A percentile compares a stretch with the other conserved stretches of the same genome.
Evolutionary conservation across 805 yeast genomes (phyloP).

Genomic region (Blastobotrys mokoenaii): DNA sequence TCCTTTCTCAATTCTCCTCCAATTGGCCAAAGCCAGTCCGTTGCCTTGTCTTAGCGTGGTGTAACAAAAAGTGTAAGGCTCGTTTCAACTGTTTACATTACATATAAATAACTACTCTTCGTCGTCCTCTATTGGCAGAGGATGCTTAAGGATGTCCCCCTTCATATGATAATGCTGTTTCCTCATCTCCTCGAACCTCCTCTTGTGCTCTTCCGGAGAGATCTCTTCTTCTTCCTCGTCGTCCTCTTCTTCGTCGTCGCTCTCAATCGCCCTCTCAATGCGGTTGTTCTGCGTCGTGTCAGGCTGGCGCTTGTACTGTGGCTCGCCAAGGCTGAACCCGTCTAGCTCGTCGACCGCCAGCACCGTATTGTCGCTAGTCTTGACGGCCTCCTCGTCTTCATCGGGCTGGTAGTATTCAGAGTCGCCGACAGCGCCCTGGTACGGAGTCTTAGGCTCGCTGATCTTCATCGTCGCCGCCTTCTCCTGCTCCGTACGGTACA

Average conservation of each 20-base stretch:
- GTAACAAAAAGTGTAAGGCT: no score
- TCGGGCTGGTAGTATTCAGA: slow-evolving; percentile 68
- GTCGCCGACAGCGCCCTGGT: slow-evolving; percentile 76
- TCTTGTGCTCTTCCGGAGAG: slow-evolving; percentile 54
- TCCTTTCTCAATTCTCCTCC: no score
- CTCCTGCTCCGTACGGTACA: slow-evolving; percentile 66
- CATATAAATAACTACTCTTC: slow-evolving; percentile 15
- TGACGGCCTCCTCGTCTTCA: slow-evolving; percentile 46
- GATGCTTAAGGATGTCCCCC: slow-evolving; percentile 23
- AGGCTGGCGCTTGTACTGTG: slow-evolving; percentile 19
- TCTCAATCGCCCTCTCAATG: slow-evolving; percentile 19
- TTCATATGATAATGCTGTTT: slow-evolving; percentile 64
- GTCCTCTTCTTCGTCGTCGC: slow-evolving; percentile 26
- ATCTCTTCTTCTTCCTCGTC: slow-evolving; percentile 32
- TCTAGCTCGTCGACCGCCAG: slow-evolving; percentile 18
- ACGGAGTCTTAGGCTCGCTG: slow-evolving; percentile 94
- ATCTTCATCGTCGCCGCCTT: slow-evolving; percentile 69
- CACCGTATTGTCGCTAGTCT: slow-evolving; percentile 36
- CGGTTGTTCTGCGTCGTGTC: slow-evolving; percentile 20
- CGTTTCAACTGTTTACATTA: not conserved
- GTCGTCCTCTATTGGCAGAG: slow-evolving; percentile 19
- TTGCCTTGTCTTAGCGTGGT: no score
- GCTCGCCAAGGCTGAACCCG: slow-evolving; percentile 25
- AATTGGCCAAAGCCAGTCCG: no score
- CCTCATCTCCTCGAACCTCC: slow-evolving; percentile 66